Conservation (phyloP, 768 basidiomycete genomes). For the Clavulina sp. region DNA sequence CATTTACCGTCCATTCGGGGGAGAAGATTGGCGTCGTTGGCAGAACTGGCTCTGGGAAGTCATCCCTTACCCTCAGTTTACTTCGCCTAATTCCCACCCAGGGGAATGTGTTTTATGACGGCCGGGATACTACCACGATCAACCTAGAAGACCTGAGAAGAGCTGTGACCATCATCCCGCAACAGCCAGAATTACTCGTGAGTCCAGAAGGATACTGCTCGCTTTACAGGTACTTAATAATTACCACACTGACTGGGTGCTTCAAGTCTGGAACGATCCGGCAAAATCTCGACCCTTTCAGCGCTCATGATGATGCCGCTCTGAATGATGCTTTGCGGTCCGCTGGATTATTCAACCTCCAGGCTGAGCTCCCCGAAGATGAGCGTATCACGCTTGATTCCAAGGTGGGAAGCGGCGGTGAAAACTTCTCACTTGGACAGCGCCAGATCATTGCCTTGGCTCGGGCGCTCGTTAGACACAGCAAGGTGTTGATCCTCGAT, state of each 20-base stretch:
- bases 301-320: conserved; percentile 19
- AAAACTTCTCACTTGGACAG: conserved; percentile 40
- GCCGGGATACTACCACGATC: conserved; percentile 16
- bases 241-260: neutral
- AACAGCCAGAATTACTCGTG: conserved; percentile 8
- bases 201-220: too few relatives aligned
- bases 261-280: conserved; percentile 20
- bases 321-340: conserved; percentile 13
- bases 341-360: conserved; percentile 23
- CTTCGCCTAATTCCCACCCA: conserved; percentile 20
- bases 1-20: conserved; percentile 18
- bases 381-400: conserved; percentile 31
- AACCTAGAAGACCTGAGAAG: conserved; percentile 21
- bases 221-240: neutral
- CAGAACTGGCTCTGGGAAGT: conserved; percentile 20
- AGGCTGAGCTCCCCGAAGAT: conserved; percentile 21
- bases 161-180: conserved; percentile 21
- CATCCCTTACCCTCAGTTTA: conserved; percentile 18
- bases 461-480: conserved; percentile 37
- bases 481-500: conserved; percentile 40
- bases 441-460: conserved; percentile 43
- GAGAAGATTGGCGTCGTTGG: conserved; percentile 23
- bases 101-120: conserved; percentile 20
- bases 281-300: conserved; percentile 23
- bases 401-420: conserved; percentile 26